A percentile compares a stretch with the other conserved stretches of the same genome.
Conservation (phyloP, 2,329 filamentous ascomycete genomes). For the Penicillium sclerotigenum region DNA sequence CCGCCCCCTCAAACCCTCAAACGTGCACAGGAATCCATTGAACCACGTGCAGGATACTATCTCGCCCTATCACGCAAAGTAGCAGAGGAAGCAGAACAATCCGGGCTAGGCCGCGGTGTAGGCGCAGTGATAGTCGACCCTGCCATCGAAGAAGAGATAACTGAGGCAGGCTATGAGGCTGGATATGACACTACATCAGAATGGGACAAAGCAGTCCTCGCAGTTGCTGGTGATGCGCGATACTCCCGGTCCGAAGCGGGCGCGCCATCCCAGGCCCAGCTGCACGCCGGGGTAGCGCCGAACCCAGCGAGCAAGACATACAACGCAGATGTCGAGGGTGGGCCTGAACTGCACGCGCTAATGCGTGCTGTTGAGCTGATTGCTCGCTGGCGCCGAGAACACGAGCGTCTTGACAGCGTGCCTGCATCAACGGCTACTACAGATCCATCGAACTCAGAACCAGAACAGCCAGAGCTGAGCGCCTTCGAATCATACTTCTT, state of each 20-base stretch:
- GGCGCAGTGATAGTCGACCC: constrained; percentile 48
- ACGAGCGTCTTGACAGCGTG: constrained; percentile 10
- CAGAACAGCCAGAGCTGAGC: constrained; percentile 18
- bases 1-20: constrained; percentile 41
- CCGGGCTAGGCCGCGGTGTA: constrained; percentile 39
- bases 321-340: constrained; percentile 40
- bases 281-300: constrained; percentile 18
- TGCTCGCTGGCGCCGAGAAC: constrained; percentile 39
- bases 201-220: constrained; percentile 41
- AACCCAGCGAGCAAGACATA: constrained; percentile 27
- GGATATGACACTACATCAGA: constrained; percentile 21
- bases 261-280: constrained; percentile 21
- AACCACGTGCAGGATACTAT: constrained; percentile 39
- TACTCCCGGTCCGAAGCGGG: constrained; percentile 35
- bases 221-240: constrained; percentile 46
- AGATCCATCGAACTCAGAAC: not conserved
- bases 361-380: constrained; percentile 47
- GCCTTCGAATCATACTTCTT: constrained; percentile 41
- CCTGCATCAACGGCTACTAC: not conserved
- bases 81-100: constrained; percentile 37
- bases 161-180: constrained; percentile 15
- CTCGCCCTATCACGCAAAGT: constrained; percentile 40
- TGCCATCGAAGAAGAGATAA: constrained; percentile 29
- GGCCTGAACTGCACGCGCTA: constrained; percentile 46
- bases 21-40: constrained; percentile 35